Base-by-base conservation (phyloP, 768 basidiomycete species). In the Lentinula raphanica region DNA sequence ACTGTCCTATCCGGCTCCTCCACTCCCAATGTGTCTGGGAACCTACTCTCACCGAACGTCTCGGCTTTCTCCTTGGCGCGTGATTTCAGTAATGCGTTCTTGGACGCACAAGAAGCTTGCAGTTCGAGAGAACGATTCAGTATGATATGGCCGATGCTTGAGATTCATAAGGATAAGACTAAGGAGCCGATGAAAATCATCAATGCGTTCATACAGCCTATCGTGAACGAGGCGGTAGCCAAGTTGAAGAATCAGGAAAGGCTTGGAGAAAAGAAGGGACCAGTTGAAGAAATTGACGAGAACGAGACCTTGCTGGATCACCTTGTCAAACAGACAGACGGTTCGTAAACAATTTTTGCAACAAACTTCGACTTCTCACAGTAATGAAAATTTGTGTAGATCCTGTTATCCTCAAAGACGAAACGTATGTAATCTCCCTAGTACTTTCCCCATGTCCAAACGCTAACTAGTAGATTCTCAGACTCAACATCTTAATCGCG, bases 221-320 rank as follows among this genome's bases (percentile, higher is more conserved):
- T 81, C 42, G 71, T 82, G n/a, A 64, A 72, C 36, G 77, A 79
- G 35, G 82, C 83, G 1, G 65, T 86, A 21, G 71, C 65, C 40
- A 74, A 71, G 61, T 75, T 76, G 68, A 76, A 74, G 60, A 54
- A 25, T 31, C 63, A 64, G 13, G 55, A 54, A 29, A 40, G 44
- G 23, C n/a, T 60, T 13, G 56, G 60, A 46, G 60, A 60, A 5
- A 68, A 71, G 25, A 73, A 73, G 58, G 70, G 66, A 32, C 56
- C 56, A 2, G 59, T 62, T 25, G 60, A 68, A 1, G 72, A 75
- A 38, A 58, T 65, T 12, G 69, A 63, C 1, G 79, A 83, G 13
- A 75, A 75, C 5, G 76, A 72, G 42, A 83, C 82, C 0, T 69
- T 86, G 39, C 70, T 86, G 29, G 84, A 84, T 61, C 79, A 85